Conservation (phyloP, 2,329 filamentous ascomycete species). For the Neodidymelliopsis sp. region DNA sequence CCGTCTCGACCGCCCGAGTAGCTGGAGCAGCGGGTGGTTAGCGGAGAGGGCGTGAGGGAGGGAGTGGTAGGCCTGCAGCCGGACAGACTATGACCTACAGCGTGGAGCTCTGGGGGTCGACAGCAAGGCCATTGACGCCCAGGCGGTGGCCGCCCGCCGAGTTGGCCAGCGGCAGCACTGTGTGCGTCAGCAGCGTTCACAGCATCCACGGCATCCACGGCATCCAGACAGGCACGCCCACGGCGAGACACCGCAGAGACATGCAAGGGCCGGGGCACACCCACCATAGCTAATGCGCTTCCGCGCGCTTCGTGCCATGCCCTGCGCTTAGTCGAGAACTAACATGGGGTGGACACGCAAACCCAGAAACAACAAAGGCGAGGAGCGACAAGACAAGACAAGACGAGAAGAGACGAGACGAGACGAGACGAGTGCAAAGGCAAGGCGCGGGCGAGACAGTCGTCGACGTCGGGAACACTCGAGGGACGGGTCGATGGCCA, state of each 20-base stretch:
- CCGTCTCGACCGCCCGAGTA: slow-evolving; percentile 97
- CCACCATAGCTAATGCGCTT: slow-evolving; percentile 63
- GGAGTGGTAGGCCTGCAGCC: not conserved
- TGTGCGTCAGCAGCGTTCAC: slow-evolving; percentile 8
- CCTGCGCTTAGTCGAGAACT: slow-evolving; percentile 26
- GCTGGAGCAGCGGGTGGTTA: slow-evolving; percentile 52
- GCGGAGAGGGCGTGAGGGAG: slow-evolving; percentile 7
- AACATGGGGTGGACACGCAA: slow-evolving; percentile 29
- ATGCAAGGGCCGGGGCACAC: slow-evolving; percentile 32
- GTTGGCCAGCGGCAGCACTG: slow-evolving; percentile 76
- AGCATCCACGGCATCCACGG: too few relatives aligned
- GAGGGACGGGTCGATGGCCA: slow-evolving; percentile 11
- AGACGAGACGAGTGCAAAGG: not conserved
- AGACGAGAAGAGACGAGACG: too few relatives aligned
- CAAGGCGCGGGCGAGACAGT: not conserved
- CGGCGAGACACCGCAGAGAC: not conserved
- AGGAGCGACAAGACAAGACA: too few relatives aligned
- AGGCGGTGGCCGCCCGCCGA: slow-evolving; percentile 85
- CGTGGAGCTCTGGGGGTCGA: slow-evolving; percentile 82
- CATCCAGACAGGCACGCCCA: slow-evolving; percentile 3
- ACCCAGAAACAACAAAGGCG: not conserved
- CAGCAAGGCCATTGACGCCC: slow-evolving; percentile 91
- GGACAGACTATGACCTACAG: slow-evolving; percentile 64
- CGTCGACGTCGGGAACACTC: not conserved
- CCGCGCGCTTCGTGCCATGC: slow-evolving; percentile 61